These are phyloP conservation scores for Termitomyces sp. DNA, from an alignment of 768 basidiomycete species.

Conservation along the genomic window DNA sequence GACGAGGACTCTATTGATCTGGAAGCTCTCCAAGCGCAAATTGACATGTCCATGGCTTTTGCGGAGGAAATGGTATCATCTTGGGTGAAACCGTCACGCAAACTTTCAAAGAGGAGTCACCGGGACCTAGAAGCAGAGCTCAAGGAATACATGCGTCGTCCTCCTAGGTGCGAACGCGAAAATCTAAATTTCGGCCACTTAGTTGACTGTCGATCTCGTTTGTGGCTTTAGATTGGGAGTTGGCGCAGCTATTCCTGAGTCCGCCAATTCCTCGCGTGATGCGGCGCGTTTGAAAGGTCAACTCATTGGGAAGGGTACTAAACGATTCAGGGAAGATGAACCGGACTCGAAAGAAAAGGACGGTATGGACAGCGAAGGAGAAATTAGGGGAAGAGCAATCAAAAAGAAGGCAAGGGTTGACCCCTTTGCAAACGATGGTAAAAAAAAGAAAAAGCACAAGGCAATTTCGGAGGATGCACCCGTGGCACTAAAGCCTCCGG, in stretches of 20 bases:
- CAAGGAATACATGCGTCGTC: constrained; percentile 63
- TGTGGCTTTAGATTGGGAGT: constrained; percentile 59
- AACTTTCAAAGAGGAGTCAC: constrained; percentile 31
- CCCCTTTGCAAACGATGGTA: constrained; percentile 49
- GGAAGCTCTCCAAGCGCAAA: constrained; percentile 76
- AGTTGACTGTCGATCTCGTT: constrained; percentile 7
- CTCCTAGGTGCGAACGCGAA: constrained; percentile 52
- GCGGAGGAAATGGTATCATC: constrained; percentile 71
- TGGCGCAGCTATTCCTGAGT: constrained; percentile 59
- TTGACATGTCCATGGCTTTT: constrained; percentile 76
- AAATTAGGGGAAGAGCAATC: constrained; percentile 53
- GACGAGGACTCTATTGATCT: constrained; percentile 57
- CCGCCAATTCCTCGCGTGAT: constrained; percentile 44
- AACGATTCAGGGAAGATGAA: constrained; percentile 42
- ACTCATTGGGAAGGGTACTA: constrained; percentile 48
- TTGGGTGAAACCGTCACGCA: constrained; percentile 64
- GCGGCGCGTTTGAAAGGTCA: constrained; percentile 59
- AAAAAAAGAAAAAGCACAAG: constrained; percentile 33
- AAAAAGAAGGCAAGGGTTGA: constrained; percentile 60
- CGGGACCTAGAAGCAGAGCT: constrained; percentile 51
- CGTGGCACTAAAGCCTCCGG: background rate
- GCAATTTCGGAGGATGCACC: background rate
- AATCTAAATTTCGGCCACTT: constrained; percentile 5
- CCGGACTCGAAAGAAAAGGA: constrained; percentile 19
- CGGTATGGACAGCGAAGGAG: constrained; percentile 47